Conservation (phyloP, 768 basidiomycete species). For the Pleurotus eryngii region DNA sequence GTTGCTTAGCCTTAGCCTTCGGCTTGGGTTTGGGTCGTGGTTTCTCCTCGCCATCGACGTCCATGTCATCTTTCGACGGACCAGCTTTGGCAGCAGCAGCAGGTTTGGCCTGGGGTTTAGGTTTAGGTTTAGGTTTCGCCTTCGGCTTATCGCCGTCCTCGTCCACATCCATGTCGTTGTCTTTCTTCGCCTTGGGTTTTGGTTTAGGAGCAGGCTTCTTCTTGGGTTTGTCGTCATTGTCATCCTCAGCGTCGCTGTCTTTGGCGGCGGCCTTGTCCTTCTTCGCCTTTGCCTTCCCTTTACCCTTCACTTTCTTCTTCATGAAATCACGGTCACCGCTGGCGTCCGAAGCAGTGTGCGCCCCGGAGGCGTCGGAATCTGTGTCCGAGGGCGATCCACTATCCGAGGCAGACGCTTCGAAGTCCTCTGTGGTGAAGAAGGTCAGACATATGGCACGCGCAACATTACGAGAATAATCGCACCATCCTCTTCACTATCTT, state of each 20-base stretch:
- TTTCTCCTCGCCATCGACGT: conserved; percentile 34
- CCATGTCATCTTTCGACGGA: conserved; percentile 50
- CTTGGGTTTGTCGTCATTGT: conserved; percentile 34
- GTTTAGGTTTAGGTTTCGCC: conserved; percentile 38
- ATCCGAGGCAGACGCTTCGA: conserved; percentile 82
- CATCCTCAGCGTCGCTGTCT: conserved; percentile 34
- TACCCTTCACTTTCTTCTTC: conserved; percentile 38
- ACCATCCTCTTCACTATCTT: conserved; percentile 74
- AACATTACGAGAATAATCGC: conserved; percentile 12
- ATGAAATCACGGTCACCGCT: conserved; percentile 72
- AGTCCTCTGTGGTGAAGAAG: conserved; percentile 51
- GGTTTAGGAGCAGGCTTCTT: conserved; percentile 30
- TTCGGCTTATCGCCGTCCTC: conserved; percentile 45
- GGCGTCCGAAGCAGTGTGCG: conserved; percentile 80
- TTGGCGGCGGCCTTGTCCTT: conserved; percentile 38
- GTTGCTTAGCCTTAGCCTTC: conserved; percentile 36
- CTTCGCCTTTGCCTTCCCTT: conserved; percentile 29
- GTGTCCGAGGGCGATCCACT: conserved; percentile 81
- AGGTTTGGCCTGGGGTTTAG: conserved; percentile 38
- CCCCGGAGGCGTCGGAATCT: conserved; percentile 67
- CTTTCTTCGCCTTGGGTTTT: conserved; percentile 46
- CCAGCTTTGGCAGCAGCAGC: conserved; percentile 27
- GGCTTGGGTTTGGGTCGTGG: conserved; percentile 46
- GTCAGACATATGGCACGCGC: not conserved
- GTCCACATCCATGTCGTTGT: conserved; percentile 29